A percentile compares a stretch with the other conserved stretches of the same genome.
phyloP scores from a whole-genome alignment of 2,329 filamentous ascomycete species.

The Penicillium verrucosum region DNA sequence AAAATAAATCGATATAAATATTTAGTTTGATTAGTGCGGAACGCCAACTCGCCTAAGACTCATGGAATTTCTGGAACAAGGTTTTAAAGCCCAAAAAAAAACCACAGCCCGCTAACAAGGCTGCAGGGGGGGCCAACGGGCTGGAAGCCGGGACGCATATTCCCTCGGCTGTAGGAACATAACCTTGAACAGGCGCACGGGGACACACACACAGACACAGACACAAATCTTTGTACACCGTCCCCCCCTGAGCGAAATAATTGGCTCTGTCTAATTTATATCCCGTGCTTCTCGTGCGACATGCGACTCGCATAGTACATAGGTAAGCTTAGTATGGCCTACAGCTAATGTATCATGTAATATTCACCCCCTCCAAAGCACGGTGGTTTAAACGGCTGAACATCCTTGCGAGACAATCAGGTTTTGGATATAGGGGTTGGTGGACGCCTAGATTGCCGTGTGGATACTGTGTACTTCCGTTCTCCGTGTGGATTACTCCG shows the following conservation, averaged over 20 bases:
- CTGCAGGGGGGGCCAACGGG: slow-evolving; percentile 16
- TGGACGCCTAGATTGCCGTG: not conserved
- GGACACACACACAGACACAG: not conserved
- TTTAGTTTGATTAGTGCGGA: not conserved
- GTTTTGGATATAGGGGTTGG: not conserved
- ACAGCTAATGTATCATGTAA: not conserved
- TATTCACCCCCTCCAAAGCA: not conserved
- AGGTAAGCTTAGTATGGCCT: slow-evolving; percentile 5
- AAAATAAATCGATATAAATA: not conserved
- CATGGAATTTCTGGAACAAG: slow-evolving; percentile 15
- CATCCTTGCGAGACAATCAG: not conserved
- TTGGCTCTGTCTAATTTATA: not conserved
- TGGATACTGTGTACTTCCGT: not conserved
- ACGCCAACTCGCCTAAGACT: not conserved
- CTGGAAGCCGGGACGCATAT: slow-evolving; percentile 3
- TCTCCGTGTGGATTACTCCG: not conserved
- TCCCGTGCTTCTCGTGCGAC: slow-evolving; percentile 1
- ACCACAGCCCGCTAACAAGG: not conserved
- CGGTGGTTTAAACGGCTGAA: not conserved
- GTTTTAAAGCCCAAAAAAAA: slow-evolving; percentile 10
- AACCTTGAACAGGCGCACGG: slow-evolving; percentile 15
- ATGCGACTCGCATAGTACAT: not conserved
- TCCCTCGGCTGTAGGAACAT: slow-evolving; percentile 14
- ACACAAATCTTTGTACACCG: slow-evolving; percentile 1
- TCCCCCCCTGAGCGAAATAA: not conserved